Evolutionary conservation across 257 asterid genomes (phyloP).

Genomic region (Apocynum venetum): DNA sequence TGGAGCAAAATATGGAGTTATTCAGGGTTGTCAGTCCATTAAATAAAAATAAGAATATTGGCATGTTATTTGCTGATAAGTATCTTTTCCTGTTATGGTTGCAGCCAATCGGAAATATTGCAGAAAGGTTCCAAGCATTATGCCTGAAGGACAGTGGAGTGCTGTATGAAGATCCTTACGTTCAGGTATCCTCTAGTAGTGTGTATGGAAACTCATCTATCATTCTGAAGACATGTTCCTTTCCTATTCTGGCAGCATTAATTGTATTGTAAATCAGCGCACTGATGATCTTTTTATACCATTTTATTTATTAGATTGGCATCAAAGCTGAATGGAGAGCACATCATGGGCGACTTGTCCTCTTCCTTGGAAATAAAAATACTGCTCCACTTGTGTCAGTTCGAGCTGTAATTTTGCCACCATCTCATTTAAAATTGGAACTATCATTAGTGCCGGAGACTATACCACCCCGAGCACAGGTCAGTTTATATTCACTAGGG

Average conservation of each 20-base stretch:
- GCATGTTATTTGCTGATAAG: slow-evolving; percentile 15
- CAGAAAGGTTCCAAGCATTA: slow-evolving; percentile 78
- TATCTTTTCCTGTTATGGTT: slow-evolving; percentile 25
- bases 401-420: slow-evolving; percentile 69
- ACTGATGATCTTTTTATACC: slow-evolving; percentile 7
- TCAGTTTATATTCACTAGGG: slow-evolving; percentile 15
- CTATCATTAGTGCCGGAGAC: slow-evolving; percentile 86
- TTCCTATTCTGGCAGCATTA: background rate
- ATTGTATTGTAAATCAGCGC: background rate
- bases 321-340: slow-evolving; percentile 92
- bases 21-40: background rate
- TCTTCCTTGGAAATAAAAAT: slow-evolving; percentile 91
- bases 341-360: slow-evolving; percentile 80
- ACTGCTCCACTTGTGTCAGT: slow-evolving; percentile 73
- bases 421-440: slow-evolving; percentile 72
- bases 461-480: slow-evolving; percentile 98
- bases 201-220: slow-evolving; percentile 6
- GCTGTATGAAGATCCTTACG: slow-evolving; percentile 82
- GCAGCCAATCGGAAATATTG: slow-evolving; percentile 84
- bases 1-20: background rate
- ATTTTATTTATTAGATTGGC: slow-evolving; percentile 59
- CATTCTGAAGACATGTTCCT: slow-evolving; percentile 9
- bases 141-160: slow-evolving; percentile 94
- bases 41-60: background rate
- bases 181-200: slow-evolving; percentile 53